These are phyloP conservation scores for Epithemia pelagica DNA, from an alignment of 108 stramenopile species.

Conservation along the genomic window DNA sequence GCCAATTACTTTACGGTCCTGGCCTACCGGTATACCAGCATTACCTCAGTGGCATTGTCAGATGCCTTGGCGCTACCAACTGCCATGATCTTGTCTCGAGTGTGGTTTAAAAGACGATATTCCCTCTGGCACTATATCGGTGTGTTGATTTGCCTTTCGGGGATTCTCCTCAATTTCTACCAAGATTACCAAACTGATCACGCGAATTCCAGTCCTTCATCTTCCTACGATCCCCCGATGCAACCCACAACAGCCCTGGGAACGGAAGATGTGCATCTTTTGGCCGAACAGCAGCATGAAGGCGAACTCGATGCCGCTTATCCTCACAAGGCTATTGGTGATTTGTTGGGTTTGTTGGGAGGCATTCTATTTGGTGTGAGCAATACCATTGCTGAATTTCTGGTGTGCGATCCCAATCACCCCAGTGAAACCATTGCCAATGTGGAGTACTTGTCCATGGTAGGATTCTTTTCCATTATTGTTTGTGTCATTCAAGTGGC, in stretches of 20 bases:
- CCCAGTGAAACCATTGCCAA: slow-evolving; percentile 26
- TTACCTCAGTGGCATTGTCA: slow-evolving; percentile 86
- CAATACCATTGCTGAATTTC: slow-evolving; percentile 68
- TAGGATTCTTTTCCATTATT: slow-evolving; percentile 76
- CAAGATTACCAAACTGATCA: slow-evolving; percentile 65
- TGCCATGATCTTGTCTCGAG: slow-evolving; percentile 78
- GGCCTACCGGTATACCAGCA: slow-evolving; percentile 87
- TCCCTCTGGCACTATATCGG: slow-evolving; percentile 61
- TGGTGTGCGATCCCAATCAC: too few species aligned
- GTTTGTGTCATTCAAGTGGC: slow-evolving; percentile 59
- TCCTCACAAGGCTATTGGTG: slow-evolving; percentile 71
- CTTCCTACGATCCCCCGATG: too few species aligned
- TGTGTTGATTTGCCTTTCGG: slow-evolving; percentile 73
- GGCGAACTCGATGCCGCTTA: slow-evolving; percentile 45
- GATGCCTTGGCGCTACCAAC: slow-evolving; percentile 92
- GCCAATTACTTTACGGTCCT: slow-evolving; percentile 86
- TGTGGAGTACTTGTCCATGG: slow-evolving; percentile 75
- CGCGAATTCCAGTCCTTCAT: background rate
- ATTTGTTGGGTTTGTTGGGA: slow-evolving; percentile 79
- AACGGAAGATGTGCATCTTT: background rate
- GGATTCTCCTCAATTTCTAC: slow-evolving; percentile 72
- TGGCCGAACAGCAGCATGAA: slow-evolving; percentile 7
- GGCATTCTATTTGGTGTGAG: slow-evolving; percentile 84
- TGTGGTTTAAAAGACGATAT: slow-evolving; percentile 66
- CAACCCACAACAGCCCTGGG: too few species aligned